phyloP scores from a whole-genome alignment of 163 green algal species.

The Trebouxiophyceae sp. region DNA sequence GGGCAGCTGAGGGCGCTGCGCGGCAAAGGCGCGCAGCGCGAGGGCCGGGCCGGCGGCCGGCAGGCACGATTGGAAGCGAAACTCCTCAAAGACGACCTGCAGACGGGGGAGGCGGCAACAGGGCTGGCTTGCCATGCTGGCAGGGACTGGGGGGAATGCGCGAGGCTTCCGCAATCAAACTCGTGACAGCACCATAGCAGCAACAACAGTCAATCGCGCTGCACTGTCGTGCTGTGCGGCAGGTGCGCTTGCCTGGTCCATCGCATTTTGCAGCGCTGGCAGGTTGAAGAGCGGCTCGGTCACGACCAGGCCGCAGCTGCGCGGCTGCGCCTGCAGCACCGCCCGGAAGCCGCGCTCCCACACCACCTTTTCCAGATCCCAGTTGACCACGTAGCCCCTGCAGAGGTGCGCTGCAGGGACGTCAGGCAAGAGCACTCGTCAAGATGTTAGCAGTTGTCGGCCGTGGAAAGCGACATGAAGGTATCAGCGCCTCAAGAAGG shows the following conservation, averaged over 20 bases:
- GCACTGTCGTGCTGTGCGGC: too few relatives aligned
- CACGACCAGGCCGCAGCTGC: slow-evolving; percentile 67
- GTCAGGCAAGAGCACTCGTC: not conserved
- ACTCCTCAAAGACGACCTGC: slow-evolving; percentile 86
- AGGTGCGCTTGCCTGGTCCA: slow-evolving; percentile 67
- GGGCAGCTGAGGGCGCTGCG: slow-evolving; percentile 18
- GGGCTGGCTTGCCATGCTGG: not conserved
- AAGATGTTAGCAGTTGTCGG: too few relatives aligned
- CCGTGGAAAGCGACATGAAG: not conserved
- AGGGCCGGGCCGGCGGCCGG: slow-evolving; percentile 42
- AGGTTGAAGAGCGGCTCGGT: slow-evolving; percentile 92
- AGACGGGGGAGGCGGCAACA: not conserved
- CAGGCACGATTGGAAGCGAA: slow-evolving; percentile 67
- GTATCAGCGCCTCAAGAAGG: not conserved
- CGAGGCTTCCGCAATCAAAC: not conserved
- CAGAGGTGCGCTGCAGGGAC: not conserved
- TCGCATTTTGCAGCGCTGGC: slow-evolving; percentile 47
- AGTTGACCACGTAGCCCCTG: slow-evolving; percentile 82
- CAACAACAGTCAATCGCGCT: too few relatives aligned
- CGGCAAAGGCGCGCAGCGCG: slow-evolving; percentile 31
- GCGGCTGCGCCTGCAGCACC: slow-evolving; percentile 29
- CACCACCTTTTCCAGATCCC: slow-evolving; percentile 84
- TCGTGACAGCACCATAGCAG: not conserved
- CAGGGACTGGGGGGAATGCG: not conserved
- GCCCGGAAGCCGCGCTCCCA: slow-evolving; percentile 55